Base-by-base conservation (phyloP, 129 eudicot species). In the Glebionis coronaria region DNA sequence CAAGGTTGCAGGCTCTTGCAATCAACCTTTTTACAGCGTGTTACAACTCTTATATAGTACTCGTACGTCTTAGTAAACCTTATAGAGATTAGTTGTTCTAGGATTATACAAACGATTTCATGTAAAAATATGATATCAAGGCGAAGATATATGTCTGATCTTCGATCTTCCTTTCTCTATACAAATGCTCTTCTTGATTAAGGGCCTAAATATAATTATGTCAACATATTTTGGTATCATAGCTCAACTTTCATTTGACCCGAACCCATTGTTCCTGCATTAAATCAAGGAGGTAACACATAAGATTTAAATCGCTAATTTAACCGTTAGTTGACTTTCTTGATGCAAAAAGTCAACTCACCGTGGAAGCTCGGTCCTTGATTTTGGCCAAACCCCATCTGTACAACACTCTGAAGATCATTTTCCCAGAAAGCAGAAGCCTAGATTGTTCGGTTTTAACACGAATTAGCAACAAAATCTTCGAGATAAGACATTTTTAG, bases 381-480 rank as follows among this genome's bases (percentile, higher is more conserved):
- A 76, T 80, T 86, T 82, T 90, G 95, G 61, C 70, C 78, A 58
- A 81, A 83, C 20, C 93, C 93, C 93, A 83, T 88, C 68, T 88
- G 87, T 61, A 90, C 97, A 73, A 90, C 64, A 56, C 86, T 86
- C 40, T 87, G 90, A 70, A 90, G 95, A 74, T 90, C 95, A 59
- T 90, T 84, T 60, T 82, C 95, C 91, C 88, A 86, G 19, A 81
- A 84, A 45, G 86, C 31, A 9, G 83, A 61, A 21, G 68, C 88
- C 95, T 90, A 78, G 16, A 67, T n/a, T 27, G 35, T 44, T 47
- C 27, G 4, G 25, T 68, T 60, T 68, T 4, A 54, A 45, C 51
- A 65, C 1, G 14, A 65, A 56, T 63, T 67, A 70, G 40, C 49
- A 45, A 15, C 56, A 40, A 59, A 61, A 16, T 29, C 40, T 59